Conservation (phyloP, 2,329 filamentous ascomycete genomes). For the Verticillium albo-atrum region DNA sequence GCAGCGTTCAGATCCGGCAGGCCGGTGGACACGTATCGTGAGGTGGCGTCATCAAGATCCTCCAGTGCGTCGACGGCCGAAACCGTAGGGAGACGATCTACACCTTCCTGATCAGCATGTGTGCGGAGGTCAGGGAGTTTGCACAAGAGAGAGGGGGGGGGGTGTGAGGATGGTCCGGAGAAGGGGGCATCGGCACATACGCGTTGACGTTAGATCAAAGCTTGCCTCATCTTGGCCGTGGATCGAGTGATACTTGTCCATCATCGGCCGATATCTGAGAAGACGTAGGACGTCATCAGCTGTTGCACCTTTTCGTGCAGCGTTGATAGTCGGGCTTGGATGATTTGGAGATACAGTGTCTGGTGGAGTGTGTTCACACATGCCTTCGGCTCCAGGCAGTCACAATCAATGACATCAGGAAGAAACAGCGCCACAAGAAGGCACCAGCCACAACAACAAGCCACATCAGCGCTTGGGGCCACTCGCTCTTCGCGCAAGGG, state of each 20-base stretch:
- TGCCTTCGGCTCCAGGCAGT: background rate
- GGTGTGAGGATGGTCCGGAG: background rate
- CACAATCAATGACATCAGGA: background rate
- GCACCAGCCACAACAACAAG: background rate
- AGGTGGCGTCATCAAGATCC: slow-evolving; percentile 46
- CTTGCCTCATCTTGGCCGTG: slow-evolving; percentile 58
- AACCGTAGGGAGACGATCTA: slow-evolving; percentile 73
- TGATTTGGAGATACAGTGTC: background rate
- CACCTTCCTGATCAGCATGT: background rate
- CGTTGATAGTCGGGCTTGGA: background rate
- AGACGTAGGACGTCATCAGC: background rate
- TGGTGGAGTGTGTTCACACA: background rate
- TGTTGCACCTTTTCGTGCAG: background rate
- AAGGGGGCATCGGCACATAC: slow-evolving; percentile 28
- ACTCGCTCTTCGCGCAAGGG: background rate
- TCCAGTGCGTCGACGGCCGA: slow-evolving; percentile 70
- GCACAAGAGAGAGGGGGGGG: slow-evolving; percentile 2
- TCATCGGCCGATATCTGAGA: background rate
- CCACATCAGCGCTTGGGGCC: background rate
- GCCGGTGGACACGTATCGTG: slow-evolving; percentile 51
- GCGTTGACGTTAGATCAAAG: slow-evolving; percentile 50
- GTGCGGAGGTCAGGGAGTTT: background rate
- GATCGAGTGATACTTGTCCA: slow-evolving; percentile 42
- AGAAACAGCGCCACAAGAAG: background rate
- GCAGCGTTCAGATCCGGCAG: slow-evolving; percentile 47